These are phyloP conservation scores for Wickerhamiella kazuoi DNA, from an alignment of 805 yeast species.

Conservation along the genomic window DNA sequence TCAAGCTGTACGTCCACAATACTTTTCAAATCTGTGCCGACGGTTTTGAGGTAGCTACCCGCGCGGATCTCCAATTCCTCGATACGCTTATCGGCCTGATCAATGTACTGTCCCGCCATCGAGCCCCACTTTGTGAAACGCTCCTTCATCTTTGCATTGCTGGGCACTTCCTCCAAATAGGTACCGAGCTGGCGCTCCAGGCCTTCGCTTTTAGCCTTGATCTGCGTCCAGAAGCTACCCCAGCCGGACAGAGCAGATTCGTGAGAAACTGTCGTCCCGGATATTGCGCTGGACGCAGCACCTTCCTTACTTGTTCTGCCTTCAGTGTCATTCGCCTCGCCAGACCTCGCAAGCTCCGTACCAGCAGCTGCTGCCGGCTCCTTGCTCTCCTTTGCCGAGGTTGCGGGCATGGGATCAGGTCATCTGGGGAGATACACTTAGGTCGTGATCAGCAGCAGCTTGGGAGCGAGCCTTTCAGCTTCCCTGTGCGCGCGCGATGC, in stretches of 20 bases:
- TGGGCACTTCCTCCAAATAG: slow-evolving; percentile 8
- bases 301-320: too few species aligned
- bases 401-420: too few species aligned
- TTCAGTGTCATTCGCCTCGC: too few species aligned
- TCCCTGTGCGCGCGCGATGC: too few species aligned
- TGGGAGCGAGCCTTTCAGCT: too few species aligned
- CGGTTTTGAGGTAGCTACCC: slow-evolving; percentile 35
- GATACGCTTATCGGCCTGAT: slow-evolving; percentile 53
- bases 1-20: slow-evolving; percentile 26
- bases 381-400: too few species aligned
- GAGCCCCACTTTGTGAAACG: slow-evolving; percentile 20
- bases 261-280: too few species aligned
- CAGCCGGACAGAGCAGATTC: not conserved
- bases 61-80: slow-evolving; percentile 60
- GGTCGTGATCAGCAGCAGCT: too few species aligned
- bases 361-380: too few species aligned
- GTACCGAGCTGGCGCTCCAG: slow-evolving; percentile 1
- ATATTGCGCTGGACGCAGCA: too few species aligned
- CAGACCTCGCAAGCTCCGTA: too few species aligned
- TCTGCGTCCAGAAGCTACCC: slow-evolving; percentile 2
- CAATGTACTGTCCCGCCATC: slow-evolving; percentile 46
- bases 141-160: slow-evolving; percentile 13
- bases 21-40: slow-evolving; percentile 29
- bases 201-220: slow-evolving; percentile 1
- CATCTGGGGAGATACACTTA: too few species aligned